Percentiles rank a stretch among this genome's conserved stretches.
Conservation (phyloP, 1,139 yeast genomes). For the Zygoascus hellenicus region DNA sequence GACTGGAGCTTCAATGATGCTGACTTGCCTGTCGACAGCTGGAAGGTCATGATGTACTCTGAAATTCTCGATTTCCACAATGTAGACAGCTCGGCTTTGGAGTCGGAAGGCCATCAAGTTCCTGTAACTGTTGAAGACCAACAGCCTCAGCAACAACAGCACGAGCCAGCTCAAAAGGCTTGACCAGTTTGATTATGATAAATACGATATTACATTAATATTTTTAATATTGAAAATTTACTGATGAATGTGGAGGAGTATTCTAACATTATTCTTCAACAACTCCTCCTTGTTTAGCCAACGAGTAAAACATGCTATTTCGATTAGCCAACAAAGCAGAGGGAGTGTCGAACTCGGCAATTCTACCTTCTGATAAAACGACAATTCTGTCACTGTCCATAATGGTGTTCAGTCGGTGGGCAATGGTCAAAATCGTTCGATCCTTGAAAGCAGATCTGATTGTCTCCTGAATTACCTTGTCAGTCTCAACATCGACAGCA, state of each 20-base stretch:
- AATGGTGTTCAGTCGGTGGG: constrained; percentile 90
- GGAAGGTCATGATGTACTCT: constrained; percentile 99
- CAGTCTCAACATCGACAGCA: constrained; percentile 95
- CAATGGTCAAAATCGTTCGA: constrained; percentile 88
- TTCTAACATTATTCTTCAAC: constrained; percentile 20
- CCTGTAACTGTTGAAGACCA: not conserved
- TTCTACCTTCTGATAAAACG: constrained; percentile 78
- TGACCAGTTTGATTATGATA: constrained; percentile 3
- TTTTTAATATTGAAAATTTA: constrained; percentile 1
- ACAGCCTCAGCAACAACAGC: constrained; percentile 3
- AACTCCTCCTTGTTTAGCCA: constrained; percentile 59
- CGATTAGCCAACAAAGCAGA: constrained; percentile 56
- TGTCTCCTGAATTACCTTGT: constrained; percentile 77
- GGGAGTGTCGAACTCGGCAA: constrained; percentile 86
- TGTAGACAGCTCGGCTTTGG: constrained; percentile 39
- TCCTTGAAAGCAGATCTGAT: constrained; percentile 80
- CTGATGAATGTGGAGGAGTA: not conserved
- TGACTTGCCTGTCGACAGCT: constrained; percentile 93
- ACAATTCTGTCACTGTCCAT: constrained; percentile 86
- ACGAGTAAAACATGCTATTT: constrained; percentile 67
- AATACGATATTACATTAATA: not conserved
- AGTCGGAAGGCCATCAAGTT: constrained; percentile 6
- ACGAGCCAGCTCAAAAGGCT: constrained; percentile 5
- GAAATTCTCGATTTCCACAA: constrained; percentile 95
- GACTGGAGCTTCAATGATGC: constrained; percentile 99